phyloP scores from a whole-genome alignment of 2,329 filamentous ascomycete genomes.

The Neopestalotiopsis clavispora region DNA sequence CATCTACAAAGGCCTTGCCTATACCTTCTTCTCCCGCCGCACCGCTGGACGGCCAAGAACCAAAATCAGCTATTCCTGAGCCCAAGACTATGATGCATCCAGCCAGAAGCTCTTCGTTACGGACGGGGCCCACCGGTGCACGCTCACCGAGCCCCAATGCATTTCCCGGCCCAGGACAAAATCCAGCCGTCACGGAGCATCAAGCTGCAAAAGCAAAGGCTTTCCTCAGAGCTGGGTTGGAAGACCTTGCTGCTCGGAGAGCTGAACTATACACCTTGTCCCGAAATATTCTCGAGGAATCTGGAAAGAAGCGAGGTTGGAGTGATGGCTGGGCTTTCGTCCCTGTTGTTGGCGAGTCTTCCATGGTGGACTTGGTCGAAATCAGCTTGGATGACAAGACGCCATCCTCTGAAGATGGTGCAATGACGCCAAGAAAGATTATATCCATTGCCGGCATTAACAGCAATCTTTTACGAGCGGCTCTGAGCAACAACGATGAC shows the following conservation, averaged over 20 bases:
- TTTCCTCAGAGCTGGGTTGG: constrained; percentile 69
- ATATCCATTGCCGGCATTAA: constrained; percentile 51
- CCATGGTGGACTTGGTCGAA: constrained; percentile 58
- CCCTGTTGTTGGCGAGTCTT: constrained; percentile 51
- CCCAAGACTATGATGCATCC: constrained; percentile 76
- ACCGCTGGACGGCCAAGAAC: constrained; percentile 55
- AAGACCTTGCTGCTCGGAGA: constrained; percentile 81
- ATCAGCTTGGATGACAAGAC: constrained; percentile 56
- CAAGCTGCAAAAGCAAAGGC: constrained; percentile 47
- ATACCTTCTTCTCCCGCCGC: constrained; percentile 65
- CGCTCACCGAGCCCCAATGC: constrained; percentile 54
- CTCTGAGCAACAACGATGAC: constrained; percentile 64
- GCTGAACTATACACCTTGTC: constrained; percentile 84
- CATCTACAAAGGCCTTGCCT: constrained; percentile 69
- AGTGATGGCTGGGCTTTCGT: constrained; percentile 74
- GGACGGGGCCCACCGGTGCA: constrained; percentile 33
- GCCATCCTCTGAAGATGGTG: constrained; percentile 23
- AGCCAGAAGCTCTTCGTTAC: constrained; percentile 66
- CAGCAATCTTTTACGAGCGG: constrained; percentile 62
- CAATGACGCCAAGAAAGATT: background rate
- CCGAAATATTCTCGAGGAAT: constrained; percentile 76
- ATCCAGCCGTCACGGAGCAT: constrained; percentile 36
- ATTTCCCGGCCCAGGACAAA: constrained; percentile 54
- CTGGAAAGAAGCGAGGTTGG: constrained; percentile 77
- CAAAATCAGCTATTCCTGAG: constrained; percentile 67